phyloP scores from a whole-genome alignment of 148 eudicot species.

The Heliosperma pusillum region DNA sequence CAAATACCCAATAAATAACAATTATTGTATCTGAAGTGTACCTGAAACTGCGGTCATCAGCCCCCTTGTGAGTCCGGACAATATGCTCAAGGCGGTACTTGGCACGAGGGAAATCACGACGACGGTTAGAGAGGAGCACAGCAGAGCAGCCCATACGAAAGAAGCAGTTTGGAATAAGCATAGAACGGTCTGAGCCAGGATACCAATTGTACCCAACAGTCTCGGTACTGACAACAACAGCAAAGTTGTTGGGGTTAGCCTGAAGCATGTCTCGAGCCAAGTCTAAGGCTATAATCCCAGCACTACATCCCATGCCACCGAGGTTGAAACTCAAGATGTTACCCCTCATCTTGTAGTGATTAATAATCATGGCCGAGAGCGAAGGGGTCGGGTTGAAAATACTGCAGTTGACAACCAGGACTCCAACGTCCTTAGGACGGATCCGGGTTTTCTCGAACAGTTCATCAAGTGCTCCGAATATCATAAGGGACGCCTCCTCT shows the following conservation, averaged over 20 bases:
- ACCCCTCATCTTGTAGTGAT: conserved; percentile 94
- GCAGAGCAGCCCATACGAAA: conserved; percentile 98
- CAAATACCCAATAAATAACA: too few species aligned
- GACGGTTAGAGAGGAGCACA: conserved; percentile 71
- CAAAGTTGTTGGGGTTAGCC: conserved; percentile 85
- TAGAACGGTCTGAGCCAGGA: conserved; percentile 67
- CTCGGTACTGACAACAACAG: conserved; percentile 88
- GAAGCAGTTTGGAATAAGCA: conserved; percentile 93
- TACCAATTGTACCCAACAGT: conserved; percentile 97
- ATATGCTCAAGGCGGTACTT: conserved; percentile 93
- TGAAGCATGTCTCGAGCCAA: conserved; percentile 87
- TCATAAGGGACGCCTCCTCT: conserved; percentile 73
- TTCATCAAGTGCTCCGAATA: conserved; percentile 93
- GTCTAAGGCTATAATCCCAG: conserved; percentile 72
- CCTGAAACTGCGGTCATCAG: conserved; percentile 90
- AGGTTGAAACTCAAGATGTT: conserved; percentile 85
- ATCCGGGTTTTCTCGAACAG: conserved; percentile 69
- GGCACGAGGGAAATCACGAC: conserved; percentile 65
- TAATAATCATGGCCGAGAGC: conserved; percentile 92
- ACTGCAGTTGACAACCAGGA: conserved; percentile 97
- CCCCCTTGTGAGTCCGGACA: conserved; percentile 90
- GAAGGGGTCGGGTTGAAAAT: conserved; percentile 97
- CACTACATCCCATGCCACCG: conserved; percentile 99
- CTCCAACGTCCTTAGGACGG: conserved; percentile 78
- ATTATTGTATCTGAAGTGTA: neutral